These are phyloP conservation scores for Phoenix dactylifera DNA, from an alignment of 176 grass and related monocot genomes.

Conservation along the genomic window DNA sequence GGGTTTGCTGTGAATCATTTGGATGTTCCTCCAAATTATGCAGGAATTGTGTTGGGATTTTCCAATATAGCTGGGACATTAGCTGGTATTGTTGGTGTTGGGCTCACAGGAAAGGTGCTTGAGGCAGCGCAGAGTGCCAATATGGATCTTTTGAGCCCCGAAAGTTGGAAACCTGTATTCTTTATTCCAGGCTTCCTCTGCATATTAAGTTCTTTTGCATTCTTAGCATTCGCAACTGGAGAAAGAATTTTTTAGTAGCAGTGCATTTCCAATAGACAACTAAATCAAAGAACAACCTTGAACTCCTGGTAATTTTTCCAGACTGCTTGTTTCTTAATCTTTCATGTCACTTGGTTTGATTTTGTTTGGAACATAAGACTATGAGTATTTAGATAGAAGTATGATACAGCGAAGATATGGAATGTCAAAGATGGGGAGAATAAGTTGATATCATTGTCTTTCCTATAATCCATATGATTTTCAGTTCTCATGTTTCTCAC, in stretches of 20 bases:
- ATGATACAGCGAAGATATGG: too few relatives aligned
- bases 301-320: too few relatives aligned
- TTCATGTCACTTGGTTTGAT: too few relatives aligned
- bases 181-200: slow-evolving; percentile 70
- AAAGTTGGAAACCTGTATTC: slow-evolving; percentile 64
- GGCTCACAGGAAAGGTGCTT: slow-evolving; percentile 59
- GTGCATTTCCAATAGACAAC: neutral
- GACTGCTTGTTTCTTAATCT: too few relatives aligned
- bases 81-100: slow-evolving; percentile 60
- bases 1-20: slow-evolving; percentile 85
- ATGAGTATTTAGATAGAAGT: too few relatives aligned
- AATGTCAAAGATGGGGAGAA: too few relatives aligned
- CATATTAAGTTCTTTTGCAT: slow-evolving; percentile 67
- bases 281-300: too few relatives aligned
- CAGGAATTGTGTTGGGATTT: slow-evolving; percentile 80
- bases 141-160: slow-evolving; percentile 49
- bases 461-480: too few relatives aligned
- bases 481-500: too few relatives aligned
- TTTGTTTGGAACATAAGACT: too few relatives aligned
- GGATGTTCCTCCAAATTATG: slow-evolving; percentile 76
- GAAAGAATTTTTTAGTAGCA: slow-evolving; percentile 71
- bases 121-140: slow-evolving; percentile 48
- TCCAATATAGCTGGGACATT: slow-evolving; percentile 66
- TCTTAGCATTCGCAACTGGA: slow-evolving; percentile 59
- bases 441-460: too few relatives aligned